Evolutionary conservation across 2,329 filamentous ascomycete genomes (phyloP), one percentile per base, ranked within the genome.

Genomic region (Fusarium secorum): DNA sequence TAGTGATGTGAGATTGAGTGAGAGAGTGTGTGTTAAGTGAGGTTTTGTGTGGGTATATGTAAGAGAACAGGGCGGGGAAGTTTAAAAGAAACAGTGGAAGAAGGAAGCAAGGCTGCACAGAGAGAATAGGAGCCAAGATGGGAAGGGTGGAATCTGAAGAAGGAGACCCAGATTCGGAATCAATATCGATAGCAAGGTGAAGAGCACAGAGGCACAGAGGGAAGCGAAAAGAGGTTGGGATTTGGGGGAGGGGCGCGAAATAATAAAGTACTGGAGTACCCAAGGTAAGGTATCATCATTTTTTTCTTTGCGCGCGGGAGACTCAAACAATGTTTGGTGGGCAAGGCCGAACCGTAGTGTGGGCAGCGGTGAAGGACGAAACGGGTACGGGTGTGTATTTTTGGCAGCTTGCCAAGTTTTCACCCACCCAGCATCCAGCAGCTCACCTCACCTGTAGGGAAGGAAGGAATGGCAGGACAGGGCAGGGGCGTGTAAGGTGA

Each of bases 281-380:
- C 53, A 66, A 67, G 63, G 63, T 67, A 67, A 67, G 56, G 64
- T 67, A 67, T 67, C 63, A 67, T 67, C 67, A 55, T 63, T 72
- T 72, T 75, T 45, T 69, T 68, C 61, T 57, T 60, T 64, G 49
- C 51, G 68, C 64, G 62, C 66, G 70, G 60, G 72, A 71, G 74
- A 74, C 58, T 74, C 68, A 75, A 69, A 73, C 65, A 63, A 68
- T 75, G 65, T 72, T 75, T 76, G 74, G 74, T 74, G 70, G 65
- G 73, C 71, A 67, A 72, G 71, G 71, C 52, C 49, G 48, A 42
- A 73, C 45, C 36, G 35, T 52, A 60, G 72, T 71, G 73, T 68
- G 63, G 61, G 63, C 59, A 75, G 64, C 64, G 64, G 64, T 67
- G 64, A 67, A 51, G 64, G 64, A 51, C 64, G 63, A 68, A 60